Base-by-base conservation (phyloP, 2,329 filamentous ascomycete genomes). In the Curvularia eragrostidis region DNA sequence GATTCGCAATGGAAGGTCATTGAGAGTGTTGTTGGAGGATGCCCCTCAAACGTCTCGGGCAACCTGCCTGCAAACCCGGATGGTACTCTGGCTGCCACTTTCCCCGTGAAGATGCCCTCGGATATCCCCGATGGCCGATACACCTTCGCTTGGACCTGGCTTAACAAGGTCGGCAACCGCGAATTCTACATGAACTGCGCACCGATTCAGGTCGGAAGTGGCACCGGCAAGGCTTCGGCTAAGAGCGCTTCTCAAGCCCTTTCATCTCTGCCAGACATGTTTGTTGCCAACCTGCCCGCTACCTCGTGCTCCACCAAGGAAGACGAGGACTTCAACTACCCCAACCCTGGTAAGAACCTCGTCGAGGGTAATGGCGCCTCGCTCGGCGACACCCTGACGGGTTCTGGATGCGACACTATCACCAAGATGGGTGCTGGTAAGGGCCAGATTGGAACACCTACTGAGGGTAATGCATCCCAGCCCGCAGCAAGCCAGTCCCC, bases 121-220 rank as follows among this genome's bases (percentile, higher is more conserved):
- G 84, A 87, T 13, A 83, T 97, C 28, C 86, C 88, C 1, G 78
- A 87, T 0, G 95, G 94, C 0, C 83, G 89, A 19, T 94, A 91
- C 48, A 90, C 88, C 0, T 82, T 98, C 4, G 91, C 91, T 0
- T 98, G 93, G 93, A 92, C 92, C 0, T 98, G 95, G 95, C 87
- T 96, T 78, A 98, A 98, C 78, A 90, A 89, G 58, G 72, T 96
- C 9, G 95, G 95, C 2, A 97, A 97, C 80, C 89, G 93, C 1
- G 95, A 98, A 75, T 92, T 97, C 84, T 97, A 98, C 83, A 96
- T 97, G 93, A 96, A 97, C 84, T 99, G 94, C 68, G 91, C 90
- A 0, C 87, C 91, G 0, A 77, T 96, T 47, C 84, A 82, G 0
- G 82, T 98, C 23, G 85, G 85, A 0, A 79, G 77, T 3, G 78